These are phyloP conservation scores for Escovopsis sp. DNA, from an alignment of 2,329 filamentous ascomycete genomes.

Conservation along the genomic window DNA sequence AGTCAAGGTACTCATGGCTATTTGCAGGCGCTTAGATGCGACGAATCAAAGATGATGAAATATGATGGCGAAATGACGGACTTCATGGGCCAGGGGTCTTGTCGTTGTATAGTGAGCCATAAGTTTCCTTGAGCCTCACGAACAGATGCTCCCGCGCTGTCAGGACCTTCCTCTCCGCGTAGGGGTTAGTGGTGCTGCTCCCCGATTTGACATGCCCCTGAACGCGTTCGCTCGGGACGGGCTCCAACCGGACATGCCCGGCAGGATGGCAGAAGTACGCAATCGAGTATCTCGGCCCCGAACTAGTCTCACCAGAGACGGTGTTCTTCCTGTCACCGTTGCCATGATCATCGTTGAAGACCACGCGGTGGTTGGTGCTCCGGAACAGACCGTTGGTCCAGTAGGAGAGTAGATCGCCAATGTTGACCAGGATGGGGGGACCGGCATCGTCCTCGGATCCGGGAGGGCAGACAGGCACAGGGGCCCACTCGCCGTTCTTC, in stretches of 20 bases:
- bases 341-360: slow-evolving; percentile 37
- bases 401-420: slow-evolving; percentile 57
- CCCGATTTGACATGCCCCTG: slow-evolving; percentile 22
- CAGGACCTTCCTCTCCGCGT: slow-evolving; percentile 39
- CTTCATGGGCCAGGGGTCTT: too few relatives aligned
- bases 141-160: slow-evolving; percentile 50
- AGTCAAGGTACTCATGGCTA: too few relatives aligned
- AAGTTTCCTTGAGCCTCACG: slow-evolving; percentile 45
- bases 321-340: neutral
- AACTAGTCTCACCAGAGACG: slow-evolving; percentile 30
- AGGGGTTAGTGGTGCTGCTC: slow-evolving; percentile 26
- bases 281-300: slow-evolving; percentile 46
- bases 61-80: too few relatives aligned
- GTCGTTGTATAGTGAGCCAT: slow-evolving; percentile 36
- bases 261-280: slow-evolving; percentile 56
- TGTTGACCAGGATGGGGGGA: slow-evolving; percentile 70
- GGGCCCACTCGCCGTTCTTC: slow-evolving; percentile 39
- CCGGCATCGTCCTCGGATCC: slow-evolving; percentile 42
- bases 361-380: slow-evolving; percentile 78
- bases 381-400: slow-evolving; percentile 85
- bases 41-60: too few relatives aligned
- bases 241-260: slow-evolving; percentile 33
- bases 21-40: too few relatives aligned
- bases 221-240: slow-evolving; percentile 47
- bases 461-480: slow-evolving; percentile 51